These are phyloP conservation scores for Allomyces macrogynus DNA, from an alignment of 192 early-diverging fungal species.

Conservation along the genomic window DNA sequence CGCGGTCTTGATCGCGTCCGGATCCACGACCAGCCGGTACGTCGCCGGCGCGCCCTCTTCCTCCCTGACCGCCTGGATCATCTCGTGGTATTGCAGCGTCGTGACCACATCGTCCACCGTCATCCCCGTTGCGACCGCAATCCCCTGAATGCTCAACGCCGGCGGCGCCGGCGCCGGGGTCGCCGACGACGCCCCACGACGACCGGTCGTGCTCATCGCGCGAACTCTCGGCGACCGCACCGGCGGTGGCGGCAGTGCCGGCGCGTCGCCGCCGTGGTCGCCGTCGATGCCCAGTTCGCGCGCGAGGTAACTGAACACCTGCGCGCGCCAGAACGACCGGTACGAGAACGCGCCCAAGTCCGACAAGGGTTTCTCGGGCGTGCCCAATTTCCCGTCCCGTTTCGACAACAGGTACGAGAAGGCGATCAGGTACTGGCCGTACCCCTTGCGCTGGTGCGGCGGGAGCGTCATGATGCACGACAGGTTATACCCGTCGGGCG, in stretches of 20 bases:
- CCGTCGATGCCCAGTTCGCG: constrained; percentile 7
- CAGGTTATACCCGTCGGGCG: constrained; percentile 65
- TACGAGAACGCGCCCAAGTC: constrained; percentile 63
- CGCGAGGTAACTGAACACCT: constrained; percentile 24
- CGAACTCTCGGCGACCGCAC: neutral
- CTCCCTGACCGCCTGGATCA: neutral
- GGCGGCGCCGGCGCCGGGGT: neutral
- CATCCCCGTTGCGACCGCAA: constrained; percentile 51
- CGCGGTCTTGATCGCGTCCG: neutral
- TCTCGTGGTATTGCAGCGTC: constrained; percentile 30
- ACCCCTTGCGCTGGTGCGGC: constrained; percentile 64
- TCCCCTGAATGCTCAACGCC: constrained; percentile 15
- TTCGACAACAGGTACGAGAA: constrained; percentile 69
- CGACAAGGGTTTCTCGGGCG: constrained; percentile 75
- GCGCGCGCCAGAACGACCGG: constrained; percentile 61
- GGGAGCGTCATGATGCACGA: constrained; percentile 81
- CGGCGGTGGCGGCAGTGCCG: constrained; percentile 19
- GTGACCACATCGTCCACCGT: constrained; percentile 61
- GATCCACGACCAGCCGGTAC: neutral
- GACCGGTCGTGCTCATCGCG: constrained; percentile 5
- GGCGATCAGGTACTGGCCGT: constrained; percentile 74
- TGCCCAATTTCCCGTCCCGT: constrained; percentile 45
- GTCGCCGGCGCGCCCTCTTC: neutral
- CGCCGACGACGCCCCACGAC: neutral
- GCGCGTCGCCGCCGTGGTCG: neutral